Percentiles rank a stretch among this genome's conserved stretches.
These are phyloP conservation scores for Thinopyrum elongatum DNA, from an alignment of 176 grass and related monocot species.

Conservation along the genomic window DNA sequence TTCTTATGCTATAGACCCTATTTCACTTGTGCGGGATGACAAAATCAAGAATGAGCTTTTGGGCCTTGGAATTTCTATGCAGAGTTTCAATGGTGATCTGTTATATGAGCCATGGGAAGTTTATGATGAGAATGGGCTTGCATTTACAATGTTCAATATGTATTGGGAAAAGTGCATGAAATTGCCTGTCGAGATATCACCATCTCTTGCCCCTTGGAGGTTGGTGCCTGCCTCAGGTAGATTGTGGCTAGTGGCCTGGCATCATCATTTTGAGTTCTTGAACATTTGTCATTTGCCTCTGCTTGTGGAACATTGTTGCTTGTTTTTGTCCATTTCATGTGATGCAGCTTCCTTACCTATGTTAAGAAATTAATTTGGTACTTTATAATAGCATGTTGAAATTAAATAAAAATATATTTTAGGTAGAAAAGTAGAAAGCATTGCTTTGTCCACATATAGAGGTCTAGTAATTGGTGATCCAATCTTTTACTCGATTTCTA, in stretches of 20 bases:
- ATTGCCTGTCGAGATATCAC: slow-evolving; percentile 43
- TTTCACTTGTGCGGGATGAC: slow-evolving; percentile 81
- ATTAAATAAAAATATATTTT: not conserved
- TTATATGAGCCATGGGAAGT: slow-evolving; percentile 89
- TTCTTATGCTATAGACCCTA: slow-evolving; percentile 60
- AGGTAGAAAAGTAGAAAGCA: not conserved
- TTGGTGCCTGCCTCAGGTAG: slow-evolving; percentile 64
- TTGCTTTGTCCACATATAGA: slow-evolving; percentile 1
- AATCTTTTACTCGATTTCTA: not conserved
- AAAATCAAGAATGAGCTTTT: slow-evolving; percentile 80
- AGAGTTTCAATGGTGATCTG: slow-evolving; percentile 82
- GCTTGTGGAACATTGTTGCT: not conserved
- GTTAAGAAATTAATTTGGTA: not conserved
- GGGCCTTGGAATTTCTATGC: slow-evolving; percentile 54
- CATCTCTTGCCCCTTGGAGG: slow-evolving; percentile 58
- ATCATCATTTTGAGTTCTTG: slow-evolving; percentile 9
- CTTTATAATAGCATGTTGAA: not conserved
- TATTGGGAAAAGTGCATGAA: slow-evolving; percentile 81
- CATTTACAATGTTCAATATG: slow-evolving; percentile 68
- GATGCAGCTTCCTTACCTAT: not conserved
- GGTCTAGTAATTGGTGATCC: not conserved
- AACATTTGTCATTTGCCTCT: not conserved
- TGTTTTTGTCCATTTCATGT: not conserved
- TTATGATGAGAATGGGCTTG: slow-evolving; percentile 63
- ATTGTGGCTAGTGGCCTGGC: slow-evolving; percentile 2